phyloP scores from a whole-genome alignment of 805 yeast genomes.

The Pichia kluyveri region DNA sequence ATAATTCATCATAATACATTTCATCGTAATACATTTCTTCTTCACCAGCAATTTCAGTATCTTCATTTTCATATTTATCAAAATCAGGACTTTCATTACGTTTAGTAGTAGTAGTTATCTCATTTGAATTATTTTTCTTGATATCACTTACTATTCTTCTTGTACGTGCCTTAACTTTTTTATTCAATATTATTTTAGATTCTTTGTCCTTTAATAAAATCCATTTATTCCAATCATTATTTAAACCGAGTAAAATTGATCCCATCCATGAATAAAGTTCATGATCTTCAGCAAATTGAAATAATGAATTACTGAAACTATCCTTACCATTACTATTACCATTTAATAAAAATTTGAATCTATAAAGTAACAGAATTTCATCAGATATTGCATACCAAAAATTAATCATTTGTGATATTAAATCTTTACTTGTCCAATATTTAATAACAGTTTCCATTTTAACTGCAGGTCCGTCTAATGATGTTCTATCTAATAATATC shows the following conservation, averaged over 20 bases:
- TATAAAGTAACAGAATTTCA: conserved; percentile 50
- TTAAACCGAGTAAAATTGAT: conserved; percentile 50
- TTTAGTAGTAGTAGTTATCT: no score
- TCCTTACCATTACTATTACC: conserved; percentile 28
- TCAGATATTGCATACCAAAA: conserved; percentile 60
- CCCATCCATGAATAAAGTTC: conserved; percentile 64
- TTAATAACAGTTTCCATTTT: conserved; percentile 17
- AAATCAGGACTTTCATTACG: neutral
- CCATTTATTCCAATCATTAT: conserved; percentile 39
- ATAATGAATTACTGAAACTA: conserved; percentile 27
- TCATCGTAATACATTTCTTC: neutral
- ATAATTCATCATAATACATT: neutral
- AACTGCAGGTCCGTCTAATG: conserved; percentile 10
- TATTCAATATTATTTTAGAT: conserved; percentile 44
- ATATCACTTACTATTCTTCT: conserved; percentile 17
- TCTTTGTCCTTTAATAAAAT: conserved; percentile 38
- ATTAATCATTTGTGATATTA: conserved; percentile 43
- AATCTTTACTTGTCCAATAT: conserved; percentile 33
- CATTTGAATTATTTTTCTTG: neutral
- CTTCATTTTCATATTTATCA: neutral
- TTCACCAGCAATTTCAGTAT: conserved; percentile 1
- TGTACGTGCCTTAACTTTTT: conserved; percentile 53
- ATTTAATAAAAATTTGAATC: conserved; percentile 39
- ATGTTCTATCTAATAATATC: conserved; percentile 6
- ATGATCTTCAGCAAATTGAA: conserved; percentile 34